A percentile compares a stretch with the other conserved stretches of the same genome.
phyloP scores from a whole-genome alignment of 129 eudicot species.

The Lonicera japonica region DNA sequence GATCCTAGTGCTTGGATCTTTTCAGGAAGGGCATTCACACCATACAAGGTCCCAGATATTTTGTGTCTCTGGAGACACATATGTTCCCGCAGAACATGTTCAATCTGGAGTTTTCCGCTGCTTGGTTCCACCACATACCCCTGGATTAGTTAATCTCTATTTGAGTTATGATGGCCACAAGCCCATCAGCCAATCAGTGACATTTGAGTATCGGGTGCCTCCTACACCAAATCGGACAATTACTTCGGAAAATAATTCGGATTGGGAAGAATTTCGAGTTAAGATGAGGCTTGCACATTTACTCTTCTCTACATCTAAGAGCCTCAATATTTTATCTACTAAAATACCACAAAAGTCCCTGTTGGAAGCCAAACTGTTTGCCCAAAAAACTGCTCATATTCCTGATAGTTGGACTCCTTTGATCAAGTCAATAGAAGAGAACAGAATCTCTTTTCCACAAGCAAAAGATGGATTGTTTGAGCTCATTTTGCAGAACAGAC shows the following conservation, averaged over 20 bases:
- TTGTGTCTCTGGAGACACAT: slow-evolving; percentile 66
- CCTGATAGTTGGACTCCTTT: slow-evolving; percentile 54
- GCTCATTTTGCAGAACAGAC: slow-evolving; percentile 60
- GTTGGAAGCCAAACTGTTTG: slow-evolving; percentile 67
- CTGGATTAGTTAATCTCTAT: slow-evolving; percentile 69
- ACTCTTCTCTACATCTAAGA: slow-evolving; percentile 75
- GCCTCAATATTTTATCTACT: slow-evolving; percentile 44
- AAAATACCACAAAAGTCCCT: slow-evolving; percentile 40
- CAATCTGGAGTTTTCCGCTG: slow-evolving; percentile 87
- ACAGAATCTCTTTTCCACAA: slow-evolving; percentile 34
- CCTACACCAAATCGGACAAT: slow-evolving; percentile 9
- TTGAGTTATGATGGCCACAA: slow-evolving; percentile 68
- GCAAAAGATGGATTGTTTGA: slow-evolving; percentile 74
- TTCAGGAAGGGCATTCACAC: slow-evolving; percentile 42
- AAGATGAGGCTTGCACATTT: slow-evolving; percentile 79
- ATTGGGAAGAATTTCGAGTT: slow-evolving; percentile 58
- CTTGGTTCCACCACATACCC: slow-evolving; percentile 49
- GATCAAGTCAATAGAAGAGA: slow-evolving; percentile 36
- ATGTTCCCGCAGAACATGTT: slow-evolving; percentile 53
- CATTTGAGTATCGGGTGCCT: slow-evolving; percentile 72
- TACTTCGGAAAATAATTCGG: slow-evolving; percentile 32
- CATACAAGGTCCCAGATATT: slow-evolving; percentile 37
- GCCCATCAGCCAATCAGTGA: slow-evolving; percentile 70
- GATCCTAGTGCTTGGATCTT: slow-evolving; percentile 72
- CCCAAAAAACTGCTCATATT: slow-evolving; percentile 47